Evolutionary conservation across 768 basidiomycete genomes (phyloP).

Genomic region (Podaxis sp.): DNA sequence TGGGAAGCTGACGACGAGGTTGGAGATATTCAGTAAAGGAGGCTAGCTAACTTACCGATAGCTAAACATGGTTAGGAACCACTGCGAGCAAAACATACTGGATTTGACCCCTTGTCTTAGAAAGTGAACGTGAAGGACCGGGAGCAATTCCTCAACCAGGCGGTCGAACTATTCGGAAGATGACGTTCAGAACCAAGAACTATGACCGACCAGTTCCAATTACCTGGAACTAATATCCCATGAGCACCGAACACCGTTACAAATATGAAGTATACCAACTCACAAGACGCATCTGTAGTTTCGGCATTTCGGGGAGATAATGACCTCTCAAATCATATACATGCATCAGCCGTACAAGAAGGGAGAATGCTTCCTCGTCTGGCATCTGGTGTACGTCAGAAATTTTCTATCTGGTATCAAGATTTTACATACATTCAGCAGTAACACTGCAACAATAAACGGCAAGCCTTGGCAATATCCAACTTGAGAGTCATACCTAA

Average conservation of each 20-base stretch:
- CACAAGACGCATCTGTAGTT: slow-evolving; percentile 87
- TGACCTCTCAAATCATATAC: slow-evolving; percentile 95
- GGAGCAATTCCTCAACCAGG: slow-evolving; percentile 87
- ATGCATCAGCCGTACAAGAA: slow-evolving; percentile 93
- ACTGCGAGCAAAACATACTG: slow-evolving; percentile 98
- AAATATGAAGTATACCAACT: slow-evolving; percentile 27
- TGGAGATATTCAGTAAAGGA: not conserved
- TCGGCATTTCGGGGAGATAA: slow-evolving; percentile 99
- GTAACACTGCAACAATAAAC: slow-evolving; percentile 90
- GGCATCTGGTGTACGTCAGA: slow-evolving; percentile 74
- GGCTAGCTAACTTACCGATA: slow-evolving; percentile 61
- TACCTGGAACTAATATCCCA: slow-evolving; percentile 57
- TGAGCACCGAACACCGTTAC: slow-evolving; percentile 22
- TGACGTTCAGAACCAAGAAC: slow-evolving; percentile 10
- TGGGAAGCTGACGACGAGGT: slow-evolving; percentile 68
- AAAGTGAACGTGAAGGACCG: slow-evolving; percentile 92
- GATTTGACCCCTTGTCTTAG: slow-evolving; percentile 93
- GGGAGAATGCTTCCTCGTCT: slow-evolving; percentile 97
- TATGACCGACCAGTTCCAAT: slow-evolving; percentile 6
- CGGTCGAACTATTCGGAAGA: slow-evolving; percentile 75
- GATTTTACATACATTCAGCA: slow-evolving; percentile 72
- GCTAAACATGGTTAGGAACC: slow-evolving; percentile 97
- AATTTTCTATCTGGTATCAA: not conserved
- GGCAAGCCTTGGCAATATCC: slow-evolving; percentile 98
- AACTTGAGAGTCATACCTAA: slow-evolving; percentile 85